Conservation (phyloP, 108 stramenopile genomes). For the Skeletonema marinoi region DNA sequence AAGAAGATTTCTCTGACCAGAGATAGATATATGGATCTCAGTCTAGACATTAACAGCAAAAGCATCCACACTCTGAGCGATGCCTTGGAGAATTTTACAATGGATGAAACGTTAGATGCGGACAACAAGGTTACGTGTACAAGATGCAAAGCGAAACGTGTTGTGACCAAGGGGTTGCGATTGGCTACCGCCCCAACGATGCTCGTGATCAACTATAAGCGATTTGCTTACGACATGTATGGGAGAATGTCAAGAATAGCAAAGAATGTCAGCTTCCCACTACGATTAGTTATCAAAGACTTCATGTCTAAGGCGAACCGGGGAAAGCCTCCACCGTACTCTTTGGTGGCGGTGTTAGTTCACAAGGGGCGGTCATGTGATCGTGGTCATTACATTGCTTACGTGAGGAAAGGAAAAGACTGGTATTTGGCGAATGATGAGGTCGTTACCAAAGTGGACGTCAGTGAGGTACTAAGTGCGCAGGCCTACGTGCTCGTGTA, state of each 20-base stretch:
- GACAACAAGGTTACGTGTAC: constrained; percentile 83
- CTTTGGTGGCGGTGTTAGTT: constrained; percentile 76
- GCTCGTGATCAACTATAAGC: constrained; percentile 82
- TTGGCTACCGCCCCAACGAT: constrained; percentile 87
- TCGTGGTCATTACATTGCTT: constrained; percentile 84
- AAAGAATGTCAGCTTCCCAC: constrained; percentile 72
- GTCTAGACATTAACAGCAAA: constrained; percentile 71
- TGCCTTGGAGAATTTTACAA: constrained; percentile 78
- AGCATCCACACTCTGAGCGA: constrained; percentile 58
- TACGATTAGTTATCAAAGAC: constrained; percentile 68
- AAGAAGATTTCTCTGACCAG: constrained; percentile 68
- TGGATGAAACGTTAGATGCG: constrained; percentile 65
- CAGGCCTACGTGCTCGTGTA: constrained; percentile 83
- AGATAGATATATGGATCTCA: constrained; percentile 89
- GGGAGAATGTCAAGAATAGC: constrained; percentile 65
- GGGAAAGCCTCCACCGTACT: constrained; percentile 77
- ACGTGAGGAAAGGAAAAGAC: constrained; percentile 65
- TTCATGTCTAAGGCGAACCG: constrained; percentile 83
- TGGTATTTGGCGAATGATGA: constrained; percentile 85
- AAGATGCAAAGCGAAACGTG: constrained; percentile 63
- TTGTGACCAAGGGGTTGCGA: constrained; percentile 78
- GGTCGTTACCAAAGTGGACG: constrained; percentile 66
- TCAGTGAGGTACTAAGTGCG: constrained; percentile 68
- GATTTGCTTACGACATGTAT: constrained; percentile 80
- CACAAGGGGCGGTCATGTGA: constrained; percentile 82